Percentiles rank a stretch among this genome's conserved stretches.
phyloP scores from a whole-genome alignment of 306 rosid genomes.

The Vigna mungo region DNA sequence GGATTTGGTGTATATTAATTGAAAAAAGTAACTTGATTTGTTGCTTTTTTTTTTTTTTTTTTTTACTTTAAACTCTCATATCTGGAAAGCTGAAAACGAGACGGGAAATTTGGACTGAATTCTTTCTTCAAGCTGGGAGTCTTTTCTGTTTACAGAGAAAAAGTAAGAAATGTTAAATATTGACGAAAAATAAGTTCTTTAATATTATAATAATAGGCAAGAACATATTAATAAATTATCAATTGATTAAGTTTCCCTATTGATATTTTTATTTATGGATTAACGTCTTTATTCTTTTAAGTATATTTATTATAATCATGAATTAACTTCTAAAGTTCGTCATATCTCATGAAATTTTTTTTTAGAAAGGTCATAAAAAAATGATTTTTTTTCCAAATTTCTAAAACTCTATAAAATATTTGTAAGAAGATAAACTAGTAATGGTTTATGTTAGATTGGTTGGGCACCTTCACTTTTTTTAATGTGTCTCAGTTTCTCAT shows the following conservation, averaged over 20 bases:
- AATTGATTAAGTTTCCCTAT: too few relatives aligned
- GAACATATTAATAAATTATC: background rate
- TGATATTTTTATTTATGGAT: background rate
- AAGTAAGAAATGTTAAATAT: background rate
- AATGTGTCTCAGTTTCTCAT: too few relatives aligned
- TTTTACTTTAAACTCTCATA: background rate
- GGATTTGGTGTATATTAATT: background rate
- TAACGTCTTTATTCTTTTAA: background rate
- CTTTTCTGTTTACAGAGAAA: background rate
- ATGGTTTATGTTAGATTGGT: too few relatives aligned
- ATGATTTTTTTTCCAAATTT: too few relatives aligned
- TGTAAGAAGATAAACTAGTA: too few relatives aligned
- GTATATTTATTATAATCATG: background rate
- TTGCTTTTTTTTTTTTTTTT: background rate
- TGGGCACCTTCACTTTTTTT: too few relatives aligned
- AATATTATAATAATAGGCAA: background rate
- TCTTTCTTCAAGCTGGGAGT: background rate
- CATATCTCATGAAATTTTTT: too few relatives aligned
- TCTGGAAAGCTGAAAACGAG: background rate
- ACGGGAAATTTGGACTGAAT: background rate
- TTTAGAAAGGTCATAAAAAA: too few relatives aligned
- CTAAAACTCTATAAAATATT: too few relatives aligned
- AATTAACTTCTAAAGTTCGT: background rate
- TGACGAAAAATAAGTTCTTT: background rate
- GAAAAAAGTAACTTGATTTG: background rate